phyloP scores from a whole-genome alignment of 805 yeast genomes.

The Priceomyces castillae region DNA sequence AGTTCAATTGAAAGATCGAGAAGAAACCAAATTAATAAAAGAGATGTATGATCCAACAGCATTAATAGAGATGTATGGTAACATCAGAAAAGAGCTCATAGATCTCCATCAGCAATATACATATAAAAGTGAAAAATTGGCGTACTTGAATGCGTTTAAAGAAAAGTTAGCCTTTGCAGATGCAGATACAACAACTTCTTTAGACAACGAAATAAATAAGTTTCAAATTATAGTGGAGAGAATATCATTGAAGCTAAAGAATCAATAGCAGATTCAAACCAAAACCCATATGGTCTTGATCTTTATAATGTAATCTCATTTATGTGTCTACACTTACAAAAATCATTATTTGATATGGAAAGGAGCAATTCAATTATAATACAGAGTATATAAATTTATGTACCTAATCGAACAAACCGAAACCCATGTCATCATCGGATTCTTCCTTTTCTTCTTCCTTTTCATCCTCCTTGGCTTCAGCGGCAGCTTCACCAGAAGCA shows the following conservation, averaged over 20 bases:
- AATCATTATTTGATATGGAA: not conserved
- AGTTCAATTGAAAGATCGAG: constrained; percentile 4
- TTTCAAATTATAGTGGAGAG: constrained; percentile 18
- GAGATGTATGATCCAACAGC: not conserved
- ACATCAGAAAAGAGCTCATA: constrained; percentile 15
- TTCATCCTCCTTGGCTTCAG: constrained; percentile 68
- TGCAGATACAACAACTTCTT: constrained; percentile 1
- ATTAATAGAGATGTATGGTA: constrained; percentile 19
- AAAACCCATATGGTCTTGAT: not conserved
- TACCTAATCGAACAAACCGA: constrained; percentile 93
- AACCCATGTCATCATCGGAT: constrained; percentile 82
- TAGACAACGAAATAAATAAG: constrained; percentile 21
- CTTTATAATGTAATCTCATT: not conserved
- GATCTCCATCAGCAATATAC: constrained; percentile 16
- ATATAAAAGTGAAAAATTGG: constrained; percentile 30
- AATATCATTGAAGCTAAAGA: constrained; percentile 10
- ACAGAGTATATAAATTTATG: constrained; percentile 5
- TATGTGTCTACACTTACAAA: not conserved
- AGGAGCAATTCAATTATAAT: constrained; percentile 1
- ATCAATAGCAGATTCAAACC: not conserved
- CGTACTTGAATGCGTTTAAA: constrained; percentile 20
- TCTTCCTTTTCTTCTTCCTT: constrained; percentile 56
- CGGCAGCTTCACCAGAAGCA: constrained; percentile 68
- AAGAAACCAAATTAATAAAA: constrained; percentile 1
- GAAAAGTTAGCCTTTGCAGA: constrained; percentile 8